Evolutionary conservation across 192 early-diverging fungal genomes (phyloP), one percentile per base, ranked within the genome.

Genomic region (Piromyces finnis): DNA sequence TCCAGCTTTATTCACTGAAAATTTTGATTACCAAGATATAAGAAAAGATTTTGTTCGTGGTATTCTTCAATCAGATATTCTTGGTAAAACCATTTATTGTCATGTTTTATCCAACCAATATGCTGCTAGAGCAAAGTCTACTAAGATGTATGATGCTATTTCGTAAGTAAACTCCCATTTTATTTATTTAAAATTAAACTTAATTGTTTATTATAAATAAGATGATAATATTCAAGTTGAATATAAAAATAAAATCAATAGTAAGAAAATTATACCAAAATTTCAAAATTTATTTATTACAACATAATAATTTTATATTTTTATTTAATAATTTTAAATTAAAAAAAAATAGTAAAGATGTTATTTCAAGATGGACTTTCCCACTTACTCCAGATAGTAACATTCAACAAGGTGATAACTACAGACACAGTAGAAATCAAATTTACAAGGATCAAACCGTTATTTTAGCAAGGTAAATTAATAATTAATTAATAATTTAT

Each of bases 11-110:
- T 97, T 98, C 82, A 94, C 93, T 14, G 96, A 99, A 83, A 98
- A 98, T 87, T 98, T 97, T 88, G 97, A 99, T 87, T 99, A 95
- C 86, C 96, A 97, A 84, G 90, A 92, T 78, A 88, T 97, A 77
- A 90, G 95, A 28, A 86, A 87, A 29, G 93, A 99, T 85, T 99
- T 99, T 86, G 90, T 97, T 41, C 88, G 91, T 30, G 95, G 95
- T 29, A 95, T 97, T 81, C 83, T 98, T 79, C 92, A 92, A 79
- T 96, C 95, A 13, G 95, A 97, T 81, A 85, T 97, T 79, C 85
- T 96, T 37, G 89, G 88, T 17, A 94, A 95, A 83, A 93, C 95
- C 1, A 94, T 99, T 35, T 95, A 96, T 83, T 87, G 90, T 35
- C 92, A 98, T 82, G 85, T 97, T 79, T 84, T 92, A 5, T 85